Evolutionary conservation across 805 yeast genomes (phyloP).

Genomic region (Barnettozyma sucrosica): DNA sequence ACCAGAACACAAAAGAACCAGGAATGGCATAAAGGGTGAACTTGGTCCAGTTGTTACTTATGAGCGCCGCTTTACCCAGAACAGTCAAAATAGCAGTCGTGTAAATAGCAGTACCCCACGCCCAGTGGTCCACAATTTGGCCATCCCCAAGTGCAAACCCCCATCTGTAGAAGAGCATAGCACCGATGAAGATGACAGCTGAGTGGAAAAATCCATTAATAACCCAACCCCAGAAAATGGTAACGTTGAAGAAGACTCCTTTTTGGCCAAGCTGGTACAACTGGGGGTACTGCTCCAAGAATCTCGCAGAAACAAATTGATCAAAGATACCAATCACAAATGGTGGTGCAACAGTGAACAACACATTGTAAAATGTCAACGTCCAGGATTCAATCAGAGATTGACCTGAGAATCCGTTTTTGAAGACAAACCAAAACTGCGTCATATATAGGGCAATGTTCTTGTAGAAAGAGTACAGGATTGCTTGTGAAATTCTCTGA

Average conservation of each 20-base stretch:
- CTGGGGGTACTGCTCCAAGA: slow-evolving; percentile 88
- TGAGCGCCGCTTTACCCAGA: slow-evolving; percentile 89
- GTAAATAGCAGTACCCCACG: slow-evolving; percentile 88
- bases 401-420: slow-evolving; percentile 91
- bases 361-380: slow-evolving; percentile 88
- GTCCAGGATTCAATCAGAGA: slow-evolving; percentile 98
- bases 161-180: slow-evolving; percentile 58
- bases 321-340: slow-evolving; percentile 95
- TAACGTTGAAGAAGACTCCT: slow-evolving; percentile 82
- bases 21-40: slow-evolving; percentile 90
- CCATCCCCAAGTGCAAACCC: slow-evolving; percentile 69
- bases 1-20: slow-evolving; percentile 84
- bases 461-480: slow-evolving; percentile 91
- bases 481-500: slow-evolving; percentile 88
- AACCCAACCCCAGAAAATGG: slow-evolving; percentile 97
- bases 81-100: slow-evolving; percentile 86
- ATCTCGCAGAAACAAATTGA: slow-evolving; percentile 87
- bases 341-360: slow-evolving; percentile 93
- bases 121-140: slow-evolving; percentile 78
- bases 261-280: slow-evolving; percentile 86
- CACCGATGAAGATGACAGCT: slow-evolving; percentile 71
- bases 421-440: slow-evolving; percentile 95
- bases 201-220: slow-evolving; percentile 93
- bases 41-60: slow-evolving; percentile 92
- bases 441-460: slow-evolving; percentile 95